These are phyloP conservation scores for Polytrichum commune DNA, from an alignment of 225 moss, liverwort and hornwort species.

Conservation along the genomic window DNA sequence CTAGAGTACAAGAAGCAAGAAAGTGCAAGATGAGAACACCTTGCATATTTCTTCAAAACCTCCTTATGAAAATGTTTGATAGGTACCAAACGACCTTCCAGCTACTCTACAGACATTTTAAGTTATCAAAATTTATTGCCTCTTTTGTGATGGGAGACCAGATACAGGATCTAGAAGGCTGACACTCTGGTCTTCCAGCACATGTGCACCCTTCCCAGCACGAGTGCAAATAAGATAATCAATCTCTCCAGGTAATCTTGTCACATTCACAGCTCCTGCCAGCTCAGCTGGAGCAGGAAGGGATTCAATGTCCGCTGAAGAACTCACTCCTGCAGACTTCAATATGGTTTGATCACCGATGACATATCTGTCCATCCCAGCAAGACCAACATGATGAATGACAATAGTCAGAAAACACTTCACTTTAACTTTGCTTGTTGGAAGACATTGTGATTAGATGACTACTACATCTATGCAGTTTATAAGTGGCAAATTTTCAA, in stretches of 20 bases:
- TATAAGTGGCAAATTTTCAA: too few relatives aligned
- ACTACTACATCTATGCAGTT: too few relatives aligned
- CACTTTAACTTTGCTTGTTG: neutral
- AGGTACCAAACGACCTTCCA: too few relatives aligned
- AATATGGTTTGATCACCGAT: constrained; percentile 75
- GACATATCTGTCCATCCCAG: constrained; percentile 75
- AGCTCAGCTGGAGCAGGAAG: constrained; percentile 68
- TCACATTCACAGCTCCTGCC: constrained; percentile 42
- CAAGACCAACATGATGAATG: neutral
- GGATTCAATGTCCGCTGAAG: constrained; percentile 62
- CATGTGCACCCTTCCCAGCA: constrained; percentile 74
- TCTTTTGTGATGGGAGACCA: constrained; percentile 38
- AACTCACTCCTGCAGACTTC: constrained; percentile 55
- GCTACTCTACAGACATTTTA: too few relatives aligned
- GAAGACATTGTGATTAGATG: too few relatives aligned
- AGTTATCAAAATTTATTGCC: constrained; percentile 1
- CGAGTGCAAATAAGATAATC: constrained; percentile 83
- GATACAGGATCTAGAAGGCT: constrained; percentile 60
- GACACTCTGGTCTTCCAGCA: constrained; percentile 42
- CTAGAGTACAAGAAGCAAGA: too few relatives aligned
- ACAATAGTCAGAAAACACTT: constrained; percentile 1
- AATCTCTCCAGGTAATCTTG: constrained; percentile 71
- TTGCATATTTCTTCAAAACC: too few relatives aligned
- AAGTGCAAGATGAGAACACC: too few relatives aligned
- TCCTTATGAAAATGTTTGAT: too few relatives aligned